phyloP scores from a whole-genome alignment of 2,329 filamentous ascomycete species.

The Alternaria sp. region DNA sequence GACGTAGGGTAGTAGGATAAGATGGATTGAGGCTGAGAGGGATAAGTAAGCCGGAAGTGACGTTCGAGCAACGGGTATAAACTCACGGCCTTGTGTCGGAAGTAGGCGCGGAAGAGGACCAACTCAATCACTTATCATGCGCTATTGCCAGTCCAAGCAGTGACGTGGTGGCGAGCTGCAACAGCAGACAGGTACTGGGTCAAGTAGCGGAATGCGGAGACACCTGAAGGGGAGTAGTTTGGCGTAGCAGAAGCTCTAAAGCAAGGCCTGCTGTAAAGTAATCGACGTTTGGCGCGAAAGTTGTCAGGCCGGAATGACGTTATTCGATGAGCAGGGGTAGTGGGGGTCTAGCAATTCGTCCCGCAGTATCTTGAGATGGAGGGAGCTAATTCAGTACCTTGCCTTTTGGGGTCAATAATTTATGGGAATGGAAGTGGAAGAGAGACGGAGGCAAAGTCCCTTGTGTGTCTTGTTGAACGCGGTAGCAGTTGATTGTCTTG shows the following conservation, averaged over 20 bases:
- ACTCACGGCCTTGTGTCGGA: slow-evolving; percentile 29
- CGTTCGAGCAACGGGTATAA: background rate
- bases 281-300: slow-evolving; percentile 11
- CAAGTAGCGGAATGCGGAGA: slow-evolving; percentile 4
- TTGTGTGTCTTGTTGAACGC: slow-evolving; percentile 20
- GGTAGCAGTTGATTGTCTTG: slow-evolving; percentile 18
- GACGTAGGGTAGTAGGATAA: slow-evolving; percentile 4
- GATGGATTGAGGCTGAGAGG: slow-evolving; percentile 4
- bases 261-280: slow-evolving; percentile 25
- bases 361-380: slow-evolving; percentile 11
- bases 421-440: background rate
- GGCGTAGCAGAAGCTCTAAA: slow-evolving; percentile 4
- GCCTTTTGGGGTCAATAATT: background rate
- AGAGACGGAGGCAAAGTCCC: background rate
- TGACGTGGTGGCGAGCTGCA: slow-evolving; percentile 26
- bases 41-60: slow-evolving; percentile 9
- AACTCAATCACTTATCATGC: slow-evolving; percentile 34
- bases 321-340: slow-evolving; percentile 27
- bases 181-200: slow-evolving; percentile 19
- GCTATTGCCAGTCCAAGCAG: slow-evolving; percentile 25
- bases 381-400: slow-evolving; percentile 3
- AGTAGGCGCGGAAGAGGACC: slow-evolving; percentile 20
- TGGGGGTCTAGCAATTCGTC: slow-evolving; percentile 27
- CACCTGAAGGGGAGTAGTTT: background rate
- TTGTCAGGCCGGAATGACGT: slow-evolving; percentile 38